Evolutionary conservation across 1,284 basidiomycete genomes (phyloP).

Genomic region (Ganoderma lingzhi): DNA sequence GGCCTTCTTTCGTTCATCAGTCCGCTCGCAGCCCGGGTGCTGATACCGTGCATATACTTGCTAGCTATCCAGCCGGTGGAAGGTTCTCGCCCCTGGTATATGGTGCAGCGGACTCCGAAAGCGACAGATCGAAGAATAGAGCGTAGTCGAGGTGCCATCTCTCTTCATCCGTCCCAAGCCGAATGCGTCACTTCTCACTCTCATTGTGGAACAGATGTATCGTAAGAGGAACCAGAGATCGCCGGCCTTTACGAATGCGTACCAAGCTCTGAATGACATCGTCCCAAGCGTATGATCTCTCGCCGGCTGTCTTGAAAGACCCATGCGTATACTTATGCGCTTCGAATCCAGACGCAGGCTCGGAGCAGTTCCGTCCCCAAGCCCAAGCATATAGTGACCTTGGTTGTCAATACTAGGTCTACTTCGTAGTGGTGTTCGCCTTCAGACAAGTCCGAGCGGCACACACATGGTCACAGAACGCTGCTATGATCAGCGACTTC

Average conservation of each 20-base stretch:
- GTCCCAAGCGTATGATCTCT: not conserved
- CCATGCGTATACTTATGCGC: not conserved
- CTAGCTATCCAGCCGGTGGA: constrained; percentile 16
- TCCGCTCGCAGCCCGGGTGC: not conserved
- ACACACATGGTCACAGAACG: not conserved
- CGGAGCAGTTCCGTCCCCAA: not conserved
- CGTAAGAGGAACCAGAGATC: constrained; percentile 6
- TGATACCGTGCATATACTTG: not conserved
- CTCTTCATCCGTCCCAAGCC: constrained; percentile 21
- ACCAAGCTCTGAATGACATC: not conserved
- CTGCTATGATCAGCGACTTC: not conserved
- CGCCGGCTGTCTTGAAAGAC: not conserved
- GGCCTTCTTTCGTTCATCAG: not conserved
- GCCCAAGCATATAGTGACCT: not conserved
- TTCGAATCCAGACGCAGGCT: not conserved
- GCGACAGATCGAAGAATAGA: constrained; percentile 11
- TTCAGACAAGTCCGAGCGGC: not conserved
- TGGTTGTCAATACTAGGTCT: not conserved
- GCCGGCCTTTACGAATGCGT: not conserved
- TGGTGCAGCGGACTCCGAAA: constrained; percentile 22
- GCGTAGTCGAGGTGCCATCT: constrained; percentile 11
- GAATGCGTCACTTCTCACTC: constrained; percentile 20
- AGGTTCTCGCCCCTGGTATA: constrained; percentile 22
- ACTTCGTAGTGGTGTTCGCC: not conserved
- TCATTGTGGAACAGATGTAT: constrained; percentile 27